Evolutionary conservation across 2,329 filamentous ascomycete genomes (phyloP).

Genomic region (Tolypocladium cylindrosporum): DNA sequence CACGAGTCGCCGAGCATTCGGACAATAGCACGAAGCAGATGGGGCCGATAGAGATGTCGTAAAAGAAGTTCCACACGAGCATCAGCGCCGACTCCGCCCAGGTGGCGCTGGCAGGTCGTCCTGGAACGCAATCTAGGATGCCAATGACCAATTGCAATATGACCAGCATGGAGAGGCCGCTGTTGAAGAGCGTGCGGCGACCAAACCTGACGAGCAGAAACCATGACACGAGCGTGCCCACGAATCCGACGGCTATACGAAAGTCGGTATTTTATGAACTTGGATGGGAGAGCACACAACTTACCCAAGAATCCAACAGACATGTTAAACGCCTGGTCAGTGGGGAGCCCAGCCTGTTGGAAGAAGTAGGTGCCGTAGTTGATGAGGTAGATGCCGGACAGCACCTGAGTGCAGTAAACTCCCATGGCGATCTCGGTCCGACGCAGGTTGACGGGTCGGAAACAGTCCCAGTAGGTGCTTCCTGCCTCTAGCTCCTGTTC

Average conservation of each 20-base stretch:
- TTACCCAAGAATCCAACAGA: conserved; percentile 19
- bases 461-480: conserved; percentile 33
- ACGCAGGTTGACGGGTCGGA: conserved; percentile 33
- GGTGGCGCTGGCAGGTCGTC: conserved; percentile 19
- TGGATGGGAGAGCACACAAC: conserved; percentile 7
- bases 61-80: conserved; percentile 32
- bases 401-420: conserved; percentile 27
- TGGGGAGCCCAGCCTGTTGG: conserved; percentile 30
- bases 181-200: conserved; percentile 29
- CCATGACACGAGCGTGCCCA: conserved; percentile 18
- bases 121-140: conserved; percentile 36
- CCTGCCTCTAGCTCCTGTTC: conserved; percentile 25
- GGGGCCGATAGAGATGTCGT: conserved; percentile 32
- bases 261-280: conserved; percentile 14
- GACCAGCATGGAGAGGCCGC: conserved; percentile 29
- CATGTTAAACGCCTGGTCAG: conserved; percentile 28
- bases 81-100: conserved; percentile 29
- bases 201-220: conserved; percentile 25
- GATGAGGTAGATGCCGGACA: conserved; percentile 26
- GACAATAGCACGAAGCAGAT: conserved; percentile 31
- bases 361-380: conserved; percentile 38
- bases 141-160: conserved; percentile 31
- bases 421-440: conserved; percentile 35
- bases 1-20: conserved; percentile 26
- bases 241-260: conserved; percentile 28